phyloP scores from a whole-genome alignment of 140 eudicot genomes.

The Senecio squalidus region DNA sequence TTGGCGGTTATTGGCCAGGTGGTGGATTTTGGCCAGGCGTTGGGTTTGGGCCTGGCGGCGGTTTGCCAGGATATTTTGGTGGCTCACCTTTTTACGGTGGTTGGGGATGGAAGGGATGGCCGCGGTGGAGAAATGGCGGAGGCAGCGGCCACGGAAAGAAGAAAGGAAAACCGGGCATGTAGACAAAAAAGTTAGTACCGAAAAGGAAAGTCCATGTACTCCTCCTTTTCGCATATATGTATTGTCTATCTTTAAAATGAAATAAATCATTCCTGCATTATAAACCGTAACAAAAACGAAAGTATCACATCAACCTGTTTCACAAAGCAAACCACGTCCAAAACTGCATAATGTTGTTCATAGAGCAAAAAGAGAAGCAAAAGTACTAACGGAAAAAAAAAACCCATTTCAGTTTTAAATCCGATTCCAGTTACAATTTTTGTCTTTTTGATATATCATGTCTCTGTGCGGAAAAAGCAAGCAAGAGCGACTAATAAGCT shows the following conservation, averaged over 20 bases:
- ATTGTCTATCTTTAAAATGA: slow-evolving; percentile 6
- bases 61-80: slow-evolving; percentile 14
- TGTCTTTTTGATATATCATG: no score
- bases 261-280: slow-evolving; percentile 1
- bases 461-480: no score
- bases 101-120: slow-evolving; percentile 11
- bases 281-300: neutral
- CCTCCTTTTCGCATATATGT: slow-evolving; percentile 1
- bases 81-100: neutral
- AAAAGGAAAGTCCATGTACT: neutral
- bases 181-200: neutral
- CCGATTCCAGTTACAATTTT: neutral
- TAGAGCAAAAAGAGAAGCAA: neutral
- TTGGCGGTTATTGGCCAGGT: slow-evolving; percentile 15
- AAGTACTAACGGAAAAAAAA: neutral
- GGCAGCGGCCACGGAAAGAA: slow-evolving; percentile 9
- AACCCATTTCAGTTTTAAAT: slow-evolving; percentile 1
- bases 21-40: slow-evolving; percentile 11
- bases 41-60: slow-evolving; percentile 17
- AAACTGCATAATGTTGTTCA: neutral
- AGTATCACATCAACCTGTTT: neutral
- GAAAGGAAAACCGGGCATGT: slow-evolving; percentile 19
- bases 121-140: slow-evolving; percentile 2
- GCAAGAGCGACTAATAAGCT: no score
- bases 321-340: slow-evolving; percentile 8